A percentile compares a stretch with the other conserved stretches of the same genome.
phyloP scores from a whole-genome alignment of 2,329 filamentous ascomycete species.

The Ophiostoma montium region DNA sequence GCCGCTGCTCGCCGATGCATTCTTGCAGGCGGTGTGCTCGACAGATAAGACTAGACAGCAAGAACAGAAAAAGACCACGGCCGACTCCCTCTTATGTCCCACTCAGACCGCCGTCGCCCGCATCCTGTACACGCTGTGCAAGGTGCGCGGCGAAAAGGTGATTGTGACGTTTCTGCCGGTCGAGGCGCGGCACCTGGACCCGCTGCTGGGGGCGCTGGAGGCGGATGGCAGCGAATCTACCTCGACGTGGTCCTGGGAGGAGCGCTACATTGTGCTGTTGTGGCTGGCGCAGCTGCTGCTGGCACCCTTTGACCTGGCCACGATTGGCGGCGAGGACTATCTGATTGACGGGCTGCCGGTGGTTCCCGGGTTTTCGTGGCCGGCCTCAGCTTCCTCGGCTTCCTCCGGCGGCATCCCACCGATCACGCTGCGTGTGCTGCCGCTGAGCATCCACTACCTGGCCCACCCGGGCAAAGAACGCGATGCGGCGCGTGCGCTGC shows the following conservation, averaged over 20 bases:
- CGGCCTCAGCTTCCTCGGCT: conserved; percentile 17
- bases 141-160: conserved; percentile 86
- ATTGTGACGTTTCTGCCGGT: conserved; percentile 84
- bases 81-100: conserved; percentile 32
- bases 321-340: conserved; percentile 34
- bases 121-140: conserved; percentile 82
- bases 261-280: conserved; percentile 72
- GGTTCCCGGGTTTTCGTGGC: conserved; percentile 38
- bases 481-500: conserved; percentile 69
- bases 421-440: conserved; percentile 56
- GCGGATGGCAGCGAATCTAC: conserved; percentile 12
- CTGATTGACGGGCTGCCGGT: conserved; percentile 23
- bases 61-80: conserved; percentile 15
- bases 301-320: conserved; percentile 79
- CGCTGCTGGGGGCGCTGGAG: conserved; percentile 63
- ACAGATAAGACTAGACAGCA: background rate
- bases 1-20: conserved; percentile 59
- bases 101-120: conserved; percentile 59
- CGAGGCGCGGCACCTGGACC: conserved; percentile 72
- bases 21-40: conserved; percentile 39
- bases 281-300: conserved; percentile 77
- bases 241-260: conserved; percentile 68
- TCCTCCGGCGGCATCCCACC: no score
- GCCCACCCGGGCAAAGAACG: conserved; percentile 70
- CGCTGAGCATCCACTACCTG: conserved; percentile 58